These are phyloP conservation scores for Solanum pennellii DNA, from an alignment of 257 asterid species.

Conservation along the genomic window DNA sequence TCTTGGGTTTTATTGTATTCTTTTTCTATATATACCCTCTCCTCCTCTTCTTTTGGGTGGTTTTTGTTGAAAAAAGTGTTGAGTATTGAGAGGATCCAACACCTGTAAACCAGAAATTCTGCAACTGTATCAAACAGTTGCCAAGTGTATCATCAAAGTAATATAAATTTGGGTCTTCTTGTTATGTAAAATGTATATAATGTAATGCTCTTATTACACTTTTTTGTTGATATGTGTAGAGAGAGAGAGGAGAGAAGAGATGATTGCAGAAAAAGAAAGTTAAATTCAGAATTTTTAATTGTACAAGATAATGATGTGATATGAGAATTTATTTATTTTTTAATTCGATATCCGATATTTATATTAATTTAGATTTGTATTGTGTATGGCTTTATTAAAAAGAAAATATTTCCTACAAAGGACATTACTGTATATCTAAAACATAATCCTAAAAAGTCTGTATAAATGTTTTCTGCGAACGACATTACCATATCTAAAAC, in stretches of 20 bases:
- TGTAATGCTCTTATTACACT: neutral
- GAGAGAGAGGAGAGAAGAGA: neutral
- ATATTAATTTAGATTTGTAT: too few species aligned
- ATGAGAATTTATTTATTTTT: neutral
- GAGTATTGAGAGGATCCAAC: constrained; percentile 1
- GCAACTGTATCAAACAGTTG: neutral
- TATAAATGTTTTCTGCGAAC: too few species aligned
- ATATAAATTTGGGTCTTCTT: neutral
- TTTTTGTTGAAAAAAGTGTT: neutral
- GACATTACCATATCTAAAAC: too few species aligned
- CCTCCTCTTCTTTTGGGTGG: neutral
- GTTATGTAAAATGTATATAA: neutral
- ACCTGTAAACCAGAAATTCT: neutral
- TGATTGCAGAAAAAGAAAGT: neutral
- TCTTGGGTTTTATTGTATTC: neutral
- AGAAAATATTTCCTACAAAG: too few species aligned
- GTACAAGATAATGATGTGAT: neutral
- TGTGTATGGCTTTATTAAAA: too few species aligned
- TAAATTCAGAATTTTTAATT: neutral
- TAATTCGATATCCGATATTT: too few species aligned
- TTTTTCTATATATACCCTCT: neutral
- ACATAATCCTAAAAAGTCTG: neutral
- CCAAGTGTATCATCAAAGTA: neutral
- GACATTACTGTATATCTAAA: too few species aligned
- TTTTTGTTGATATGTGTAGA: neutral